Percentiles rank a stretch among this genome's conserved stretches.
phyloP scores from a whole-genome alignment of 1,284 basidiomycete species.

The Fomitopsis betulina region DNA sequence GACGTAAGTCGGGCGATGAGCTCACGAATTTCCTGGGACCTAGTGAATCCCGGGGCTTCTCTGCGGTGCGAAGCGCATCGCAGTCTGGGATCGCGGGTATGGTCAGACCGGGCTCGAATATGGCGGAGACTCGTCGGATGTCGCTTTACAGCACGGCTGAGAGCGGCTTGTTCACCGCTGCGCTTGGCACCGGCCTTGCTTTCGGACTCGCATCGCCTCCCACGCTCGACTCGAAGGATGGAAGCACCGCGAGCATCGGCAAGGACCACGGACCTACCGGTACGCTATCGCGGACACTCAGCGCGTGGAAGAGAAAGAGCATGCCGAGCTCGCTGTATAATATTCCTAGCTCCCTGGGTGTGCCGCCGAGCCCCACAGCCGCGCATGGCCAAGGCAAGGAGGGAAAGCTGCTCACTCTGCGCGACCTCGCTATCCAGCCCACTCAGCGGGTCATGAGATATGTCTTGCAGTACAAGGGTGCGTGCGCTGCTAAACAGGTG shows the following conservation, averaged over 20 bases:
- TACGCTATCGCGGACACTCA: slow-evolving; percentile 18
- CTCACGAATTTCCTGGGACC: slow-evolving; percentile 7
- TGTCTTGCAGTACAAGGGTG: slow-evolving; percentile 62
- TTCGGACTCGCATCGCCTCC: slow-evolving; percentile 20
- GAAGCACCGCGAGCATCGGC: slow-evolving; percentile 6
- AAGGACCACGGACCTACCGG: slow-evolving; percentile 5
- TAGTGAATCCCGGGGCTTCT: slow-evolving; percentile 3
- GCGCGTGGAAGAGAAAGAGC: slow-evolving; percentile 23
- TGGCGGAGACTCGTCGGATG: slow-evolving; percentile 9
- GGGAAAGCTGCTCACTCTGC: slow-evolving; percentile 33
- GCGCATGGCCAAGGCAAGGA: slow-evolving; percentile 8
- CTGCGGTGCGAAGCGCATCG: slow-evolving; percentile 15
- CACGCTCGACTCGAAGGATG: slow-evolving; percentile 1
- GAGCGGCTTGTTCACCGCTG: slow-evolving; percentile 27
- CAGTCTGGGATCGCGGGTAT: slow-evolving; percentile 15
- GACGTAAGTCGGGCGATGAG: slow-evolving; percentile 17
- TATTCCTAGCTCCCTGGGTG: slow-evolving; percentile 12
- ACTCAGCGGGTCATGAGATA: slow-evolving; percentile 69
- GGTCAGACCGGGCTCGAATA: slow-evolving; percentile 11
- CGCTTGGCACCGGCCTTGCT: slow-evolving; percentile 26
- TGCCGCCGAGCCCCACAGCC: slow-evolving; percentile 4
- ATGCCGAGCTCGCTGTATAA: slow-evolving; percentile 20
- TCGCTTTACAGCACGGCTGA: slow-evolving; percentile 16
- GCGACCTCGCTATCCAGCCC: slow-evolving; percentile 66
- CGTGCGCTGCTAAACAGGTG: slow-evolving; percentile 16